Conservation (phyloP, 176 grass and related monocot species). For the Lolium rigidum region DNA sequence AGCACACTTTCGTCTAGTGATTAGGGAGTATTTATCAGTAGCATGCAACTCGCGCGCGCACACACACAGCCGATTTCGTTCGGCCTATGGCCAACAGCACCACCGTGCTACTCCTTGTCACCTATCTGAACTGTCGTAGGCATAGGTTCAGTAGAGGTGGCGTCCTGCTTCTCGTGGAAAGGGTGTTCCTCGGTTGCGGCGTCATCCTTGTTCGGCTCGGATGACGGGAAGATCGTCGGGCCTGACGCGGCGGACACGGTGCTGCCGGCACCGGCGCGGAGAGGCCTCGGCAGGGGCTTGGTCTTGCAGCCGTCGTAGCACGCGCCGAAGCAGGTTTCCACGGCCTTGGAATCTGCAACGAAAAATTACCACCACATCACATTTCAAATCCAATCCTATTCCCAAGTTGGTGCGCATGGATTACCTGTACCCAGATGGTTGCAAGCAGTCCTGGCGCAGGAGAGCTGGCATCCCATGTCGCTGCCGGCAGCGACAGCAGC, state of each 20-base stretch:
- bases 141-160: too few relatives aligned
- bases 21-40: too few relatives aligned
- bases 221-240: neutral
- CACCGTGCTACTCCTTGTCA: too few relatives aligned
- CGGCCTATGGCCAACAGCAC: too few relatives aligned
- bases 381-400: neutral
- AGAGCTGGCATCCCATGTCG: slow-evolving; percentile 22
- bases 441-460: slow-evolving; percentile 37
- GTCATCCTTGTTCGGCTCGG: neutral
- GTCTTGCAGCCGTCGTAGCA: slow-evolving; percentile 47
- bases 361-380: neutral
- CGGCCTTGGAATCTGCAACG: slow-evolving; percentile 24
- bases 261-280: slow-evolving; percentile 31
- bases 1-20: too few relatives aligned
- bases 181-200: neutral
- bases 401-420: neutral
- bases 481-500: neutral
- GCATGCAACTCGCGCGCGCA: too few relatives aligned
- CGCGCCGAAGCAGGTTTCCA: slow-evolving; percentile 27
- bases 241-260: neutral
- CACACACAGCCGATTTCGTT: too few relatives aligned
- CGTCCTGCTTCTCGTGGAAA: neutral
- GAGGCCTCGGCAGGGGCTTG: slow-evolving; percentile 27
- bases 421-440: slow-evolving; percentile 9
- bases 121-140: too few relatives aligned